Conservation (phyloP, 805 yeast species). For the Sungouiella thailandica region DNA sequence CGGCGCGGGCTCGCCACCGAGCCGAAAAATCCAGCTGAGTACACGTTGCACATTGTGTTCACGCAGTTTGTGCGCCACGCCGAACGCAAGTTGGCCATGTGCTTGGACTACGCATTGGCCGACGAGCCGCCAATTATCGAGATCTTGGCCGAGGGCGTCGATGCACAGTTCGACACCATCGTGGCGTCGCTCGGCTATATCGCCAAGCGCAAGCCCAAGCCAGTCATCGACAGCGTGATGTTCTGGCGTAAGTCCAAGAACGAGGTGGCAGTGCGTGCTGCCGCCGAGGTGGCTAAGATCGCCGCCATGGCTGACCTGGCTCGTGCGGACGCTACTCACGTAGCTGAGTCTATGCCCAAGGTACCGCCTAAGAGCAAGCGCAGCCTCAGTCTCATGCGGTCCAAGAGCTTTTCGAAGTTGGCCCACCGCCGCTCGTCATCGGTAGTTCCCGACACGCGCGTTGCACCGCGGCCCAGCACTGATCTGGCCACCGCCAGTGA, state of each 20-base stretch:
- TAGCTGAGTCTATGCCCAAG: conserved; percentile 3
- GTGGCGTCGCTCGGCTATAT: conserved; percentile 85
- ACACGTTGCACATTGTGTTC: conserved; percentile 88
- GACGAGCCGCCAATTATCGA: conserved; percentile 73
- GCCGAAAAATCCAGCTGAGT: conserved; percentile 74
- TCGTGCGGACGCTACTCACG: not conserved
- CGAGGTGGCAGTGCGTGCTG: conserved; percentile 61
- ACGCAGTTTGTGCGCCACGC: conserved; percentile 94
- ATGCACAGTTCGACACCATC: conserved; percentile 80
- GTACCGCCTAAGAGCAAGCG: conserved; percentile 24
- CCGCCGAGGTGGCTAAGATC: conserved; percentile 34
- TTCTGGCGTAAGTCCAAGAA: conserved; percentile 95
- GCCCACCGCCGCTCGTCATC: conserved; percentile 48
- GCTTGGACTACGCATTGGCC: conserved; percentile 59
- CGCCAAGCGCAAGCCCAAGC: conserved; percentile 85
- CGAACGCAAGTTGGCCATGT: conserved; percentile 74
- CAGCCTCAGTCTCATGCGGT: conserved; percentile 36
- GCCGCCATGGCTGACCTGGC: conserved; percentile 5
- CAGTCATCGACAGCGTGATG: conserved; percentile 96
- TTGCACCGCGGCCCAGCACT: too few relatives aligned
- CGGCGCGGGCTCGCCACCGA: conserved; percentile 45
- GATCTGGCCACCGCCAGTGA: too few relatives aligned
- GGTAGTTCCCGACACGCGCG: too few relatives aligned
- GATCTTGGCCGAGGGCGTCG: conserved; percentile 78
- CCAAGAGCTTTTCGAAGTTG: conserved; percentile 33